A percentile compares a stretch with the other conserved stretches of the same genome.
These are phyloP conservation scores for Umbelopsis sp. DNA, from an alignment of 371 early-diverging fungal species.

Conservation along the genomic window DNA sequence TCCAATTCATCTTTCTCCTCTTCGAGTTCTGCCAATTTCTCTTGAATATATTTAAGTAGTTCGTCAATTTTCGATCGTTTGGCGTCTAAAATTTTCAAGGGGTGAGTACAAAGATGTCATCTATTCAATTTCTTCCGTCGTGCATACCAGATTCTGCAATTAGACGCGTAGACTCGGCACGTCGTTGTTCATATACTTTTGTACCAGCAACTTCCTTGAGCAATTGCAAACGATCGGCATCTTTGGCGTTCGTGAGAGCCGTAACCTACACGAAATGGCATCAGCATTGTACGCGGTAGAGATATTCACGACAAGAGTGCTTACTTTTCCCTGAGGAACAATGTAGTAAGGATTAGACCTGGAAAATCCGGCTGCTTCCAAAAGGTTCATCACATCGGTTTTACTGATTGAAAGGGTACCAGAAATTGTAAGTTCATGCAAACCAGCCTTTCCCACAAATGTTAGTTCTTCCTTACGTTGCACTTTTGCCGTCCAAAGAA, in stretches of 20 bases:
- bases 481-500: slow-evolving; percentile 90
- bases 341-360: slow-evolving; percentile 98
- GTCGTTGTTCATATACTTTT: slow-evolving; percentile 95
- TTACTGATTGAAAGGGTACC: slow-evolving; percentile 58
- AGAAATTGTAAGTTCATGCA: neutral
- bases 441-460: too few relatives aligned
- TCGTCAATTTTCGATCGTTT: slow-evolving; percentile 92
- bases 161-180: slow-evolving; percentile 87
- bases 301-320: slow-evolving; percentile 21
- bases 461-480: slow-evolving; percentile 55
- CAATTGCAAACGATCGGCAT: slow-evolving; percentile 86
- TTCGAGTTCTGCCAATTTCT: slow-evolving; percentile 88
- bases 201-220: slow-evolving; percentile 99
- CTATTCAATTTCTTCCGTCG: neutral
- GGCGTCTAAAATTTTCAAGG: slow-evolving; percentile 50
- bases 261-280: slow-evolving; percentile 60
- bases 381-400: slow-evolving; percentile 89
- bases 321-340: slow-evolving; percentile 98
- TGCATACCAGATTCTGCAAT: slow-evolving; percentile 89
- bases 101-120: neutral
- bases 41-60: slow-evolving; percentile 86
- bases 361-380: slow-evolving; percentile 98
- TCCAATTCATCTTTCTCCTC: slow-evolving; percentile 92
- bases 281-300: neutral
- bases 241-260: slow-evolving; percentile 93